phyloP scores from a whole-genome alignment of 2,329 filamentous ascomycete genomes.

The Xylariales sp. region DNA sequence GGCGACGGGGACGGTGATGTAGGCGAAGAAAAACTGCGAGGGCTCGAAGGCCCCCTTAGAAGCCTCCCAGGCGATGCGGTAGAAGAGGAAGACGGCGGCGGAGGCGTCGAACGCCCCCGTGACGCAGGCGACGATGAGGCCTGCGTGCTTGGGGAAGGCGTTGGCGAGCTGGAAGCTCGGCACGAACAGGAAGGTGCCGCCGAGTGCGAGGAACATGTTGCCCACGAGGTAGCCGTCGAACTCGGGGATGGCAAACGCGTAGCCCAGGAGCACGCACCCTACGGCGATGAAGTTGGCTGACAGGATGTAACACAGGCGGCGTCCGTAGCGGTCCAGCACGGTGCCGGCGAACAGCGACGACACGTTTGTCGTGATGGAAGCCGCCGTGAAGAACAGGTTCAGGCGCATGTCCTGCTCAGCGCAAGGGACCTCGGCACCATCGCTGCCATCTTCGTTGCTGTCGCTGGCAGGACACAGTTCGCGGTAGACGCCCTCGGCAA shows the following conservation, averaged over 20 bases:
- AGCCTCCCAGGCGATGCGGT: conserved; percentile 51
- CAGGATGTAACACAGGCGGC: conserved; percentile 57
- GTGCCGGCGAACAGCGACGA: conserved; percentile 63
- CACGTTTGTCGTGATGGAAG: conserved; percentile 64
- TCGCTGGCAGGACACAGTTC: conserved; percentile 46
- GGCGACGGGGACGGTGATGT: conserved; percentile 29
- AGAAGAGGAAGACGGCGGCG: conserved; percentile 56
- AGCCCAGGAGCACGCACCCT: conserved; percentile 56
- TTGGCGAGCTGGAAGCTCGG: conserved; percentile 63
- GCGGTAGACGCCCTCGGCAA: conserved; percentile 52
- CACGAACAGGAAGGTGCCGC: conserved; percentile 61
- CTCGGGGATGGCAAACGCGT: conserved; percentile 45
- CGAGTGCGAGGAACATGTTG: conserved; percentile 57
- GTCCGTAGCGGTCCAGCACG: conserved; percentile 62
- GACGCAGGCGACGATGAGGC: conserved; percentile 55
- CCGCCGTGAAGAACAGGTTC: conserved; percentile 69
- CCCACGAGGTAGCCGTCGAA: conserved; percentile 58
- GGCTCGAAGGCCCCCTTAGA: conserved; percentile 27
- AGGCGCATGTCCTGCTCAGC: conserved; percentile 46
- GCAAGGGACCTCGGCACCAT: conserved; percentile 35
- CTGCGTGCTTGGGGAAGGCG: conserved; percentile 56
- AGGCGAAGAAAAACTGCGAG: conserved; percentile 35
- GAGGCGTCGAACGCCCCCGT: conserved; percentile 63
- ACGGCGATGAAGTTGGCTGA: conserved; percentile 53
- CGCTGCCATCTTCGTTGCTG: conserved; percentile 31